Conservation (phyloP, 2,329 filamentous ascomycete species). For the Sporothrix dimorphospora region DNA sequence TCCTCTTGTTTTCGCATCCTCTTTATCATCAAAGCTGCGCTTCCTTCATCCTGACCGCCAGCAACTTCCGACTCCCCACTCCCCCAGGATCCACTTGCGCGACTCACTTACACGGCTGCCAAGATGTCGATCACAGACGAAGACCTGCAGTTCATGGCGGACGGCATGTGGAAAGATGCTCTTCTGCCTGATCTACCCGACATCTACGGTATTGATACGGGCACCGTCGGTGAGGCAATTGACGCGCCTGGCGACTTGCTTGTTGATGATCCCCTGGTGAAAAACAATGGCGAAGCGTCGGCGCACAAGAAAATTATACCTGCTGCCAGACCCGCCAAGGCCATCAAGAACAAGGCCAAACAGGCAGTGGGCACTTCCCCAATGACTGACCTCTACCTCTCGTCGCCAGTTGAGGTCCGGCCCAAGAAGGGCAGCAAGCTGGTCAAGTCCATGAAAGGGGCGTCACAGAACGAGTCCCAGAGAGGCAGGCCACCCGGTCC, state of each 20-base stretch:
- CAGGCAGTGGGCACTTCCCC: background rate
- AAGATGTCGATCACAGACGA: conserved; percentile 27
- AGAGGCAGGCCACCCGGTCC: background rate
- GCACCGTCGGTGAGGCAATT: background rate
- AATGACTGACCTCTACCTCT: conserved; percentile 12
- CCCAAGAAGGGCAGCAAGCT: conserved; percentile 24
- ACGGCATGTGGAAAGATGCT: conserved; percentile 20
- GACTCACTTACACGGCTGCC: background rate
- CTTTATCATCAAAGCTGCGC: background rate
- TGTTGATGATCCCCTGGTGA: background rate
- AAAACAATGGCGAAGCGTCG: background rate
- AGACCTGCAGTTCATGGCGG: conserved; percentile 26
- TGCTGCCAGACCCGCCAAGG: background rate
- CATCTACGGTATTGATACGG: conserved; percentile 2
- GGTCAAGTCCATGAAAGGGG: conserved; percentile 29
- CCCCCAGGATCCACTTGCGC: background rate
- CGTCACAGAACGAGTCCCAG: conserved; percentile 27
- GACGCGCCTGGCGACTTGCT: background rate
- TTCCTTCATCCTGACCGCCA: background rate
- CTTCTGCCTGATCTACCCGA: conserved; percentile 4
- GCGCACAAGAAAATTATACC: background rate
- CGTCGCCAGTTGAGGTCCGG: conserved; percentile 1
- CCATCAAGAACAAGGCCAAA: background rate
- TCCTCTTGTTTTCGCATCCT: background rate
- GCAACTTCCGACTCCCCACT: background rate